Conservation (phyloP, 345 rosid genomes). For the Rhodomyrtus tomentosa region DNA sequence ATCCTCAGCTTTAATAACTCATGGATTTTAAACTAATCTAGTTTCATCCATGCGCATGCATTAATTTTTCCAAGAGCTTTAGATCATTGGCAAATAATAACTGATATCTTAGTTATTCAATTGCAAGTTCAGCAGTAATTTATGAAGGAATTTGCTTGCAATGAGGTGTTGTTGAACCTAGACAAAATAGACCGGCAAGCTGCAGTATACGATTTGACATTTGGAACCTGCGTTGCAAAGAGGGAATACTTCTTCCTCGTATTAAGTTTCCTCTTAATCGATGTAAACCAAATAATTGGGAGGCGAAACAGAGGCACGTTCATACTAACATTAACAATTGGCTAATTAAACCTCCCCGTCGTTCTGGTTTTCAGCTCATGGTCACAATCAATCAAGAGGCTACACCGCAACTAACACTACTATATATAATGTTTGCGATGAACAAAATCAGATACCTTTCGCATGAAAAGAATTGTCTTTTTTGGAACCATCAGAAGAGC, state of each 20-base stretch:
- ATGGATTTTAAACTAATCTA: background rate
- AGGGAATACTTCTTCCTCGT: background rate
- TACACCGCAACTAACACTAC: background rate
- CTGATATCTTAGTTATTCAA: background rate
- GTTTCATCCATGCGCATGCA: background rate
- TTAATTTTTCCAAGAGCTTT: background rate
- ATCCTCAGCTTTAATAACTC: background rate
- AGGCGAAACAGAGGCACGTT: background rate
- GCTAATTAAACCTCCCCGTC: background rate
- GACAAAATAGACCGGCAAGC: background rate
- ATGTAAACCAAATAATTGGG: background rate
- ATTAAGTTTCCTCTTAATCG: background rate
- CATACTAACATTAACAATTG: background rate
- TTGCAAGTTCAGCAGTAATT: background rate
- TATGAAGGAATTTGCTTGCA: background rate
- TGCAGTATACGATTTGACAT: background rate
- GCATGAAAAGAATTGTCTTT: constrained; percentile 83
- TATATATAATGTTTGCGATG: background rate
- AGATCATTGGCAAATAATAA: background rate
- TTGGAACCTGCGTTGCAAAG: background rate
- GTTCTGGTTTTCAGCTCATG: background rate
- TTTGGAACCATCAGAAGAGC: constrained; percentile 65
- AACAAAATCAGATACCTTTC: constrained; percentile 42
- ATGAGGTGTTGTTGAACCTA: background rate
- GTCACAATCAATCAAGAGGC: background rate